Evolutionary conservation across 2,329 filamentous ascomycete species (phyloP), one percentile per base, ranked within the genome.

Genomic region (Ophiognomonia clavigignenti-juglandacearum): DNA sequence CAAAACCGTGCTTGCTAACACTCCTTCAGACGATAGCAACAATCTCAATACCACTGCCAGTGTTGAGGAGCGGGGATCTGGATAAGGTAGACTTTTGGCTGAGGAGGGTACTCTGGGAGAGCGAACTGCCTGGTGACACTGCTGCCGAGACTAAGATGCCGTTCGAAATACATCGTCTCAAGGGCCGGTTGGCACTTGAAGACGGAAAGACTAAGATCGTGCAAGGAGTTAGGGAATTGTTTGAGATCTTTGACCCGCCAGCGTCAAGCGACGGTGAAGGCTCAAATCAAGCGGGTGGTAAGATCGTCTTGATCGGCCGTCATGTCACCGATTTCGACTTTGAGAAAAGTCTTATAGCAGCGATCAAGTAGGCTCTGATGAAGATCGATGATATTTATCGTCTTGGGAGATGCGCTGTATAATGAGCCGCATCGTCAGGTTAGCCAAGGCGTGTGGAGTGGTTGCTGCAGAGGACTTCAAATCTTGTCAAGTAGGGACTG

Each of bases 151-250:
- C 64, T 41, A 59, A 53, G 45, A 56, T 54, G 39, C 59, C 45
- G 36, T 88, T 95, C 54, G 90, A 96, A 58, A 83, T 97, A 19
- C 92, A 98, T 61, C 80, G 93, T 11, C 71, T 89, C 29, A 98
- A 98, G 63, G 92, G 90, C 1, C 80, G 88, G 3, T 65, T 97
- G 6, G 71, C 78, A 0, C 71, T 92, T 16, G 60, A 69, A 0
- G 73, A 83, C 45, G 88, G 88, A 1, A 70, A 72, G 0, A 70
- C 82, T 36, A 87, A 88, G 61, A 80, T 97, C 53, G 74, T 97
- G 7, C 93, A 98, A 64, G 93, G 91, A 2, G 93, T 98, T 1
- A 74, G 92, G 44, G 92, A 96, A 57, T 78, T 97, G 14, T 98
- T 97, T 64, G 93, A 98, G 59, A 86, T 97, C 20, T 79, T 88